Conservation (phyloP, 2,329 filamentous ascomycete species). For the Pestalotiopsis sp. region DNA sequence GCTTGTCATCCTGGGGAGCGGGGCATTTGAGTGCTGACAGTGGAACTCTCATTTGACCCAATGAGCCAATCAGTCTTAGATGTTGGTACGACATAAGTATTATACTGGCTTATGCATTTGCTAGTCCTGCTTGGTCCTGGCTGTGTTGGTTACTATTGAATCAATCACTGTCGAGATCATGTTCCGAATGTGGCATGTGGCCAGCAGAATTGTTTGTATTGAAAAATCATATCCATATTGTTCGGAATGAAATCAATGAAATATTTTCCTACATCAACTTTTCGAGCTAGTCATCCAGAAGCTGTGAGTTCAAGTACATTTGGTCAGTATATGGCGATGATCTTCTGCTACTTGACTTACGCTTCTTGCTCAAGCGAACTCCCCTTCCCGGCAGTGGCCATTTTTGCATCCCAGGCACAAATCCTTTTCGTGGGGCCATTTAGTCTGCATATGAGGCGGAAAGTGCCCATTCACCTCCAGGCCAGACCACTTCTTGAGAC, state of each 20-base stretch:
- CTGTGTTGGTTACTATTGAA: no score
- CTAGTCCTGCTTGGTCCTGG: no score
- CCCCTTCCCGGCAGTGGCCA: slow-evolving; percentile 27
- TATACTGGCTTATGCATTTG: background rate
- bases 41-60: background rate
- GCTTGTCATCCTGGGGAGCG: background rate
- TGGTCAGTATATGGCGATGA: no score
- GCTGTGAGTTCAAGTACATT: no score
- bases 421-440: slow-evolving; percentile 24
- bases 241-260: no score
- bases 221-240: no score
- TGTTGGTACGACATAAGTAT: background rate
- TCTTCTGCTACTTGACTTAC: background rate
- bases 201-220: no score
- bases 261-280: no score
- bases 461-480: slow-evolving; percentile 19
- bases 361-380: background rate
- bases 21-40: background rate
- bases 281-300: no score
- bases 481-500: slow-evolving; percentile 39
- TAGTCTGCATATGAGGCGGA: background rate
- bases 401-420: slow-evolving; percentile 41
- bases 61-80: background rate
- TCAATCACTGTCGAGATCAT: no score
- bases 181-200: no score